These are phyloP conservation scores for Kwoniella bestiolae DNA, from an alignment of 768 basidiomycete genomes.

Conservation along the genomic window DNA sequence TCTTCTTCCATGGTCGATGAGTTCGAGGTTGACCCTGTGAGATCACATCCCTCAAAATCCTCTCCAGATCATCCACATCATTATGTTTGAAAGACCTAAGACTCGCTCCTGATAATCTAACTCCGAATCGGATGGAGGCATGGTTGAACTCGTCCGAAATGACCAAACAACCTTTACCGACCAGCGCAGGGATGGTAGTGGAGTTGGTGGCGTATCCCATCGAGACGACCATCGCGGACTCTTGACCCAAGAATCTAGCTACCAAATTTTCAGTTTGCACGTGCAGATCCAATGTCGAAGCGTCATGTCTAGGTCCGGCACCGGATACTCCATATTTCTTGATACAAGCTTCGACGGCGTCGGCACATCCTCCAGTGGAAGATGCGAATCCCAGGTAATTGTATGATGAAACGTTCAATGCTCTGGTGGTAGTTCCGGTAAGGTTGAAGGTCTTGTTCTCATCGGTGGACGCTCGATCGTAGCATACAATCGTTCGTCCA, in stretches of 20 bases:
- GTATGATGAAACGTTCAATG: constrained; percentile 95
- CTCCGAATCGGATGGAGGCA: constrained; percentile 90
- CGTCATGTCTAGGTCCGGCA: constrained; percentile 77
- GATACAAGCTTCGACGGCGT: constrained; percentile 85
- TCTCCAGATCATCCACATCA: constrained; percentile 81
- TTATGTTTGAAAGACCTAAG: constrained; percentile 98
- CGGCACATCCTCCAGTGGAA: constrained; percentile 87
- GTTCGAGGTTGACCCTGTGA: constrained; percentile 97
- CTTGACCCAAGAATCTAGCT: constrained; percentile 84
- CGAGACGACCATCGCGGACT: constrained; percentile 85
- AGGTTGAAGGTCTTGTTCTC: constrained; percentile 74
- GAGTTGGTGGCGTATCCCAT: constrained; percentile 65
- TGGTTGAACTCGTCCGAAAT: constrained; percentile 98
- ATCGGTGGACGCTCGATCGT: constrained; percentile 82
- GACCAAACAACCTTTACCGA: constrained; percentile 86
- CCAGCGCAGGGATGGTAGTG: constrained; percentile 87
- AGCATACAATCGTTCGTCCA: constrained; percentile 83
- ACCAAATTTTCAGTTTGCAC: constrained; percentile 79
- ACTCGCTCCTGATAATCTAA: constrained; percentile 81
- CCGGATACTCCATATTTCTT: constrained; percentile 78
- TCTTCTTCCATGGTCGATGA: constrained; percentile 99
- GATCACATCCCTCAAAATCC: constrained; percentile 82
- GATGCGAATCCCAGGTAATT: constrained; percentile 99
- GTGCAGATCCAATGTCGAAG: constrained; percentile 86
- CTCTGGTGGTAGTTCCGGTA: constrained; percentile 78